Conservation (phyloP, 441 rosid genomes). For the Jatropha podagrica region DNA sequence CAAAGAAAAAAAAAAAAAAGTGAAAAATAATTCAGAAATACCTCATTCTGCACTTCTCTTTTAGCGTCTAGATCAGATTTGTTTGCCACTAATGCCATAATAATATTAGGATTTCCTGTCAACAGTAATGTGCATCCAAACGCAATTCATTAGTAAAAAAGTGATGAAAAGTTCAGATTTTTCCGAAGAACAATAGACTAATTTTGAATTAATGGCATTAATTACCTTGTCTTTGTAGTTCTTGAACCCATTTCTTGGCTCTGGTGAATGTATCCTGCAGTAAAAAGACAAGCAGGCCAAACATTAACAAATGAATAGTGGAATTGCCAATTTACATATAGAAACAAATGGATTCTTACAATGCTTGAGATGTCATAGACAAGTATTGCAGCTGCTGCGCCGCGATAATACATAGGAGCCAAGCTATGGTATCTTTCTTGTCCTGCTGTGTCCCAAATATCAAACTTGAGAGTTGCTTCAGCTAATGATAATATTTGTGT, state of each 20-base stretch:
- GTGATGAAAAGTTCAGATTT: not conserved
- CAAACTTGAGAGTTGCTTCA: constrained; percentile 70
- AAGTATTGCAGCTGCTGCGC: constrained; percentile 80
- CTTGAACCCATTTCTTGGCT: constrained; percentile 66
- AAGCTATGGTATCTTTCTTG: constrained; percentile 81
- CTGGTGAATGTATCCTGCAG: constrained; percentile 52
- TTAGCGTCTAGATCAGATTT: constrained; percentile 60
- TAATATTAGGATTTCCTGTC: constrained; percentile 40
- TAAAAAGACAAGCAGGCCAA: not conserved
- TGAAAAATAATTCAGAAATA: constrained; percentile 19
- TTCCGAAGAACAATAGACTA: not conserved
- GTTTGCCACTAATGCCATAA: constrained; percentile 66
- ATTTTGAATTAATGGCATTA: not conserved
- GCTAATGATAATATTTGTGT: constrained; percentile 63
- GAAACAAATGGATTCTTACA: constrained; percentile 26
- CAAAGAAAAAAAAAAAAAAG: no score
- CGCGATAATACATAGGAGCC: constrained; percentile 86
- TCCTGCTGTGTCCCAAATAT: constrained; percentile 84
- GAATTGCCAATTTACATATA: not conserved
- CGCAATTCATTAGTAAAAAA: not conserved
- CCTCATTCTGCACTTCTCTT: constrained; percentile 61
- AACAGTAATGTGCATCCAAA: not conserved
- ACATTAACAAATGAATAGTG: not conserved
- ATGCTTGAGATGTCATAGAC: constrained; percentile 67
- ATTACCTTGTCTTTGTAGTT: constrained; percentile 60